Base-by-base conservation (phyloP, 192 early-diverging fungal genomes). In the Mortierella alpina region DNA sequence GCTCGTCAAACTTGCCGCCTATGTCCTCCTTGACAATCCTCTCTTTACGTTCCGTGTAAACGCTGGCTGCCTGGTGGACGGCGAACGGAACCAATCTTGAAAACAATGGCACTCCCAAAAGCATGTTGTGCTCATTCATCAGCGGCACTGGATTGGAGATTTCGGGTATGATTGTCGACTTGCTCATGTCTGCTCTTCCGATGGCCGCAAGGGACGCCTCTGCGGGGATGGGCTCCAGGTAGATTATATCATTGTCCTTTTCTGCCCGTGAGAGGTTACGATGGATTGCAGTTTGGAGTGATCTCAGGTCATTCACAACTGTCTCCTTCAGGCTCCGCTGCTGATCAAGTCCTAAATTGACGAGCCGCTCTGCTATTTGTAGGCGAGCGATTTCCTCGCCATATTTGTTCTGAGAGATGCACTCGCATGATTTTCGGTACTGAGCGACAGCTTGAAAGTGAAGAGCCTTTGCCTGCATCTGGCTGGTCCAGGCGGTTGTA, bases 181-280 rank as follows among this genome's bases (percentile, higher is more conserved):
- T 87, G 5, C 94, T 93, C 91, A 98, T 92, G 47, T 90, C 88
- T 39, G 90, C 92, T 31, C 84, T 88, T 53, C 80, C 74, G 56
- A 98, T 91, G 6, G 88, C 47, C 6, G 85, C 53, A 0, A 98
- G 77, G 9, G 90, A 57, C 9, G 89, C 85, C 6, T 85, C 58
- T 10, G 86, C 73, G 1, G 95, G 95, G 1, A 98, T 90, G 0
- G 85, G 86, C 40, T 96, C 91, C 58, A 96, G 72, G 77, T 98
- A 96, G 18, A 98, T 95, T 50, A 95, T 88, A 73, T 97, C 93
- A 59, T 98, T 98, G 72, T 98, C 96, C 83, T 94, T 95, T 51
- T 92, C 90, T 13, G 95, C 95, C 2, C 88, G 72, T 5, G 71
- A 73, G 9, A 90, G 70, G 56, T 90, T 91, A 53, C 82, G 71